Evolutionary conservation across 2,329 filamentous ascomycete species (phyloP), one percentile per base, ranked within the genome.

Genomic region (Ceratocystis lukuohia): DNA sequence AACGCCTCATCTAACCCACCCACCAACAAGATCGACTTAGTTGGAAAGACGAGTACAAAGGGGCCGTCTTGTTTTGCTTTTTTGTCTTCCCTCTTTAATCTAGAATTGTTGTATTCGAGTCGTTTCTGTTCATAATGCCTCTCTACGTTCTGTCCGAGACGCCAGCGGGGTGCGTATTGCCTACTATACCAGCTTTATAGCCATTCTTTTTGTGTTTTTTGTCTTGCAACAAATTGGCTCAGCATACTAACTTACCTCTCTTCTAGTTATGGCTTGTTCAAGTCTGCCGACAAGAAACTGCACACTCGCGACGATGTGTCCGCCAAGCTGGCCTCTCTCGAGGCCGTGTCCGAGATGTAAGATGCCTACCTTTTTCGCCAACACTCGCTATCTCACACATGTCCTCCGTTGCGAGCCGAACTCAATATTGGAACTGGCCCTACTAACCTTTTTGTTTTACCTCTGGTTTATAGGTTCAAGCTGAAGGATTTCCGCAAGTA

Each of bases 401-500:
- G 7, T 37, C 45, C 48, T 22, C 28, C 20, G 15, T 30, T 65
- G 33, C 37, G 64, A 65, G 22, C 45, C 41, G 64, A 25, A 45
- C 37, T 22, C 56, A 20, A 59, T 59, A 59, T 25, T 59, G 17
- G 28, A 59, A 3, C 8, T 15, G 30, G 28, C 56, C 56, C 67
- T 69, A 65, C 71, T 68, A 59, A 56, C 63, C n/a, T 12, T 41
- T 3, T 20, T 61, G 33, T 50, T 22, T 17, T 62, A 48, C 56
- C 33, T 41, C 22, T 66, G 41, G 59, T 57, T 25, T 67, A 15
- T 71, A 93, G 88, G 77, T 80, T 99, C 73, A 96, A 96, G 80
- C 82, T 97, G 75, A 97, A 97, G 83, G 88, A 93, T 76, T 97
- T 99, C 78, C 82, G 89, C 77, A 97, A 97, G 81, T 99, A 96